Conservation (phyloP, 2,329 filamentous ascomycete species). For the Aspergillus sclerotialis region DNA sequence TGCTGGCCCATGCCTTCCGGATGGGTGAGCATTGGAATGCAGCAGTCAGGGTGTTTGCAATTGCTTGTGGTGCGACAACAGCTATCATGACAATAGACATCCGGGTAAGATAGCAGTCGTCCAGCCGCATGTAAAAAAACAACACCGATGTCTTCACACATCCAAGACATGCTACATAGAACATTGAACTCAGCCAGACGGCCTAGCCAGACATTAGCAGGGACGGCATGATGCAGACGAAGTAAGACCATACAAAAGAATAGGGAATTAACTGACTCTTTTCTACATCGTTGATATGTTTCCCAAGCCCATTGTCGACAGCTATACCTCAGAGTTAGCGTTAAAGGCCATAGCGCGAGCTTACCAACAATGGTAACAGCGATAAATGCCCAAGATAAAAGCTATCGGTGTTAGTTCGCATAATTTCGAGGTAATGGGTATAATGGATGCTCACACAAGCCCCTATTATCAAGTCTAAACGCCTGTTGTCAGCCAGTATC, state of each 20-base stretch:
- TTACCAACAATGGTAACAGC: slow-evolving; percentile 27
- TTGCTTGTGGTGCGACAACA: slow-evolving; percentile 35
- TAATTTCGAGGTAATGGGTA: not conserved
- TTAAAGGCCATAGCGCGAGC: slow-evolving; percentile 1
- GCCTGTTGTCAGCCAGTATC: too few species aligned
- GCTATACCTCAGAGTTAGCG: slow-evolving; percentile 7
- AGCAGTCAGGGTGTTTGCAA: slow-evolving; percentile 35
- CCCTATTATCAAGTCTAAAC: slow-evolving; percentile 22
- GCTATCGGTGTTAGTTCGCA: slow-evolving; percentile 11
- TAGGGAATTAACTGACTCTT: slow-evolving; percentile 7
- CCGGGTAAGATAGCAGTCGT: slow-evolving; percentile 29
- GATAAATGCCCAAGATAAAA: slow-evolving; percentile 30
- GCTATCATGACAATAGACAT: slow-evolving; percentile 34
- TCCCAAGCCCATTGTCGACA: slow-evolving; percentile 12
- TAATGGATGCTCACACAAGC: slow-evolving; percentile 19
- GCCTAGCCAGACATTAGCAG: slow-evolving; percentile 14
- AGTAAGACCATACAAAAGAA: slow-evolving; percentile 2
- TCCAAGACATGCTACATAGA: slow-evolving; percentile 41
- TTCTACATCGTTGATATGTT: slow-evolving; percentile 9
- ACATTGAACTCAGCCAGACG: slow-evolving; percentile 44
- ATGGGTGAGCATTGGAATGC: slow-evolving; percentile 41
- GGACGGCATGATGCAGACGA: too few species aligned
- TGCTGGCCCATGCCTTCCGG: slow-evolving; percentile 32
- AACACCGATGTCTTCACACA: slow-evolving; percentile 45
- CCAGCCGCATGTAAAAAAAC: slow-evolving; percentile 39